Percentiles rank a stretch among this genome's conserved stretches.
Conservation (phyloP, 192 early-diverging fungal genomes). For the Linnemannia exigua region DNA sequence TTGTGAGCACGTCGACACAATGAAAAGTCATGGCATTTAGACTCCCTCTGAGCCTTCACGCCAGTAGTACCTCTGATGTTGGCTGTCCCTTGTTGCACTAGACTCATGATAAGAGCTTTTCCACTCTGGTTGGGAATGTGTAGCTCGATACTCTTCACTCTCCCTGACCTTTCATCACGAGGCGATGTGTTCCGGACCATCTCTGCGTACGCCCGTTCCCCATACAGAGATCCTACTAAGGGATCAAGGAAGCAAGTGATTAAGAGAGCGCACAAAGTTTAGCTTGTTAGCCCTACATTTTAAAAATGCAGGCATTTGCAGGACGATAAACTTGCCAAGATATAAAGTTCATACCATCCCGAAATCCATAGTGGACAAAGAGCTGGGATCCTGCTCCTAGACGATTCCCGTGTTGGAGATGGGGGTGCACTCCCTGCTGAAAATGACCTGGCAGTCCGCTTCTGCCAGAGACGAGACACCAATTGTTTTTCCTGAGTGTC, state of each 20-base stretch:
- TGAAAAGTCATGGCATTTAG: neutral
- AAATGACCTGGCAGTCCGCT: neutral
- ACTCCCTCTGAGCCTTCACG: neutral
- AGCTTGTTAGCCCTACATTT: neutral
- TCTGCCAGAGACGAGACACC: slow-evolving; percentile 46
- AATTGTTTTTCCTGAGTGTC: slow-evolving; percentile 46
- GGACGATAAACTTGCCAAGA: neutral
- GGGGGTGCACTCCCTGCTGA: neutral
- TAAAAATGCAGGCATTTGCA: neutral
- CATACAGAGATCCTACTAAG: slow-evolving; percentile 42
- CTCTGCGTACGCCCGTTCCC: slow-evolving; percentile 42
- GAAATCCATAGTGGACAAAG: slow-evolving; percentile 51
- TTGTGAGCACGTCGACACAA: neutral
- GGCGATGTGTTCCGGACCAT: slow-evolving; percentile 26
- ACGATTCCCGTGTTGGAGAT: slow-evolving; percentile 6
- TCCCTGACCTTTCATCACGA: neutral
- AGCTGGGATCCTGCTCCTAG: slow-evolving; percentile 35
- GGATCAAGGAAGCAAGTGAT: neutral
- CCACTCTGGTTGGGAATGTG: slow-evolving; percentile 38
- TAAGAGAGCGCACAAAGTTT: neutral
- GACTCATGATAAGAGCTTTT: slow-evolving; percentile 44
- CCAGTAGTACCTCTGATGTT: slow-evolving; percentile 18
- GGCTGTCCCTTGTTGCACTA: slow-evolving; percentile 27
- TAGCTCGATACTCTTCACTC: slow-evolving; percentile 32
- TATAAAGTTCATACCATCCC: slow-evolving; percentile 26